Evolutionary conservation across 2,329 filamentous ascomycete genomes (phyloP), one percentile per base, ranked within the genome.

Genomic region (Pezicula radicicola): DNA sequence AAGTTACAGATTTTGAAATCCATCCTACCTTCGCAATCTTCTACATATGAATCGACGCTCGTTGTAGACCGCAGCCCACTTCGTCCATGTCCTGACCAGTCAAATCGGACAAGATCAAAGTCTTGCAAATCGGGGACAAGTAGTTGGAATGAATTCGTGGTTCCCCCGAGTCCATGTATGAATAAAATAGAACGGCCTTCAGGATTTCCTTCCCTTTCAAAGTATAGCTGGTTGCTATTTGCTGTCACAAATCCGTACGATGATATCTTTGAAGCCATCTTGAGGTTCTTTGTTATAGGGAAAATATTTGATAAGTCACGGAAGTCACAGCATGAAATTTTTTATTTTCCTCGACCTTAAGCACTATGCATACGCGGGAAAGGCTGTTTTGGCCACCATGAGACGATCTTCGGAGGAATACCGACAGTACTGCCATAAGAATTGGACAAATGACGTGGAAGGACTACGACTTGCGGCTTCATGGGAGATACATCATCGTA

Each of bases 91-190:
- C 41, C 41, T 19, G 16, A 13, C n/a, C n/a, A 25, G 41, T 43
- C 41, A 19, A 43, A 43, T 13, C 41, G 41, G 12, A 43, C 19
- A 25, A 43, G 12, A 21, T 43, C 19, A 25, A n/a, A 43, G 5
- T 43, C 41, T 25, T 43, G n/a, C 19, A 43, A 43, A 5, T 13
- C 19, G 19, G 41, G 21, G 19, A 43, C 41, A 43, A 43, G 12
- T 15, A 19, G 19, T 21, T 43, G 41, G 41, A n/a, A 43, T n/a
- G 21, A 16, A 25, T 43, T 43, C 4, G 56, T 59, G 8, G 56
- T 56, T 18, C 56, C 56, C 16, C 36, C 36, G 4, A 39, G 9
- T 15, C 36, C 36, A 39, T 39, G 36, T 15, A 39, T 39, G 36
- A 39, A 39, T 15, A 39, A 15, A 16, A 39, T 39, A 9, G 36